Evolutionary conservation across 257 asterid genomes (phyloP).

Genomic region (Solanum corneliomulleri): DNA sequence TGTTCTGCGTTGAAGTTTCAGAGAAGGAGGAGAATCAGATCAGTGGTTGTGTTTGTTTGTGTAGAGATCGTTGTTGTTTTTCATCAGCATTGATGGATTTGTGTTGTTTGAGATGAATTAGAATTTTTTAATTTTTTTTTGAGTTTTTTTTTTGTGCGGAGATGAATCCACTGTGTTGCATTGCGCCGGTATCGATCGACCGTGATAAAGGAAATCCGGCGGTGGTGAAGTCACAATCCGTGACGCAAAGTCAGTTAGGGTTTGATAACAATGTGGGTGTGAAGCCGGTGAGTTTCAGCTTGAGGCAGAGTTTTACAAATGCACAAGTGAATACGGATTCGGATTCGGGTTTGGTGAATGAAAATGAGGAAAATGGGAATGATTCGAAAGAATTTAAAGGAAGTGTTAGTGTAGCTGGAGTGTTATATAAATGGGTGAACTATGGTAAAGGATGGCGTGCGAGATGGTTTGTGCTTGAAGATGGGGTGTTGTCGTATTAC

Average conservation of each 20-base stretch:
- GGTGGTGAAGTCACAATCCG: slow-evolving; percentile 55
- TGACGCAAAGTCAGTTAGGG: slow-evolving; percentile 24
- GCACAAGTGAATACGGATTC: slow-evolving; percentile 30
- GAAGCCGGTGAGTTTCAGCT: slow-evolving; percentile 37
- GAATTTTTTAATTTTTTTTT: background rate
- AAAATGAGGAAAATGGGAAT: slow-evolving; percentile 22
- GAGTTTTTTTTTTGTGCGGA: background rate
- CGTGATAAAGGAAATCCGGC: slow-evolving; percentile 53
- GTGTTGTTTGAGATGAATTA: background rate
- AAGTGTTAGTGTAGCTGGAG: slow-evolving; percentile 51
- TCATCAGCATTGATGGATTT: slow-evolving; percentile 5
- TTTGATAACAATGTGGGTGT: slow-evolving; percentile 11
- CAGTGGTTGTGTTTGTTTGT: background rate
- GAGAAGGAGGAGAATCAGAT: background rate
- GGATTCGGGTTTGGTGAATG: slow-evolving; percentile 2
- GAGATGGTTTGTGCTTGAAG: slow-evolving; percentile 94
- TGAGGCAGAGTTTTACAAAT: slow-evolving; percentile 59
- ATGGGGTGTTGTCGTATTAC: slow-evolving; percentile 89
- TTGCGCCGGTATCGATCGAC: slow-evolving; percentile 94
- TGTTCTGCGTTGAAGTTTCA: slow-evolving; percentile 5
- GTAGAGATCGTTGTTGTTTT: slow-evolving; percentile 1
- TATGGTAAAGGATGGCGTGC: slow-evolving; percentile 98
- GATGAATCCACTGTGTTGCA: slow-evolving; percentile 99
- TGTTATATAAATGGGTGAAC: slow-evolving; percentile 89
- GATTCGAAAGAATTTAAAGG: slow-evolving; percentile 27